Percentiles rank a stretch among this genome's conserved stretches.
Conservation (phyloP, 2,329 filamentous ascomycete genomes). For the Uncinocarpus reesii region DNA sequence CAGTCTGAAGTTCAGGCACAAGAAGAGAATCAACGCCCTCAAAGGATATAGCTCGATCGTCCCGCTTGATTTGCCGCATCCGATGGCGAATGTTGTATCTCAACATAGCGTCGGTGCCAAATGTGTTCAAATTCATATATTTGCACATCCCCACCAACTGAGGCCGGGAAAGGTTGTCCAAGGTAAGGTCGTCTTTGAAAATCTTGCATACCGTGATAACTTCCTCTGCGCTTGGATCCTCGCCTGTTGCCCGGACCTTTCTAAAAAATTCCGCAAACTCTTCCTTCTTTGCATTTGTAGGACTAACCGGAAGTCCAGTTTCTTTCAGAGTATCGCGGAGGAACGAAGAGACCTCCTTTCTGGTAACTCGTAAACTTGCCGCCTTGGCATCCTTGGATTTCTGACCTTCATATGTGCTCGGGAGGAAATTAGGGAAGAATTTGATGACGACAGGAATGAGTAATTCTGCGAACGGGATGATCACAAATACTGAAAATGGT, state of each 20-base stretch:
- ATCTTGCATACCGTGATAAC: conserved; percentile 99
- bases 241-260: conserved; percentile 84
- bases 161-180: conserved; percentile 91
- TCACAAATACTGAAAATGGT: conserved; percentile 92
- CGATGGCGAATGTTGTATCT: conserved; percentile 93
- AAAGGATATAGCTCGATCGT: conserved; percentile 86
- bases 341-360: conserved; percentile 89
- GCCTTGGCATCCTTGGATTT: conserved; percentile 86
- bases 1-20: conserved; percentile 85
- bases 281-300: conserved; percentile 74
- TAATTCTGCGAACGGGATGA: conserved; percentile 91
- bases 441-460: conserved; percentile 83
- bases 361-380: conserved; percentile 64
- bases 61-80: conserved; percentile 98
- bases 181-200: conserved; percentile 92
- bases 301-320: conserved; percentile 80
- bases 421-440: conserved; percentile 93
- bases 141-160: conserved; percentile 96
- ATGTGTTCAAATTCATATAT: conserved; percentile 96
- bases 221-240: conserved; percentile 76
- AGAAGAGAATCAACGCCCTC: conserved; percentile 89
- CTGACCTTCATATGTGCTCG: conserved; percentile 91
- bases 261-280: conserved; percentile 97
- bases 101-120: conserved; percentile 95
- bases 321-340: conserved; percentile 80